These are phyloP conservation scores for Lachnellula willkommii DNA, from an alignment of 2,329 filamentous ascomycete genomes.

Conservation along the genomic window DNA sequence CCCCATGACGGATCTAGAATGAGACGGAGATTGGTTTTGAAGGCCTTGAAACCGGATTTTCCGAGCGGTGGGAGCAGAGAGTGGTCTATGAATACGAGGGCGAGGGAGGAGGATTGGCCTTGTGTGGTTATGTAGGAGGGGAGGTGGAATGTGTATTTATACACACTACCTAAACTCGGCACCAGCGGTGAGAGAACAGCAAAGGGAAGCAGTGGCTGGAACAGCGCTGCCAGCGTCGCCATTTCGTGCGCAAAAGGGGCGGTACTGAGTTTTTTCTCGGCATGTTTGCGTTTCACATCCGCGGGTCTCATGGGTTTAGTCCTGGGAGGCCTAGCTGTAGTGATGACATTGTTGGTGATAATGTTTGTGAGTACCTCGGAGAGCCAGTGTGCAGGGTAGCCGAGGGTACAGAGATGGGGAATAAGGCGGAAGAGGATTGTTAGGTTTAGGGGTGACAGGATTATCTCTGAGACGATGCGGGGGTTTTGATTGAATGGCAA, in stretches of 20 bases:
- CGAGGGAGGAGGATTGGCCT: neutral
- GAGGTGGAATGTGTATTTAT: conserved; percentile 1
- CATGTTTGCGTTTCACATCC: neutral
- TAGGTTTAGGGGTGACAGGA: conserved; percentile 8
- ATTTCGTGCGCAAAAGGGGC: conserved; percentile 11
- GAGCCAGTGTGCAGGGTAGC: conserved; percentile 19
- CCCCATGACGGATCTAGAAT: neutral
- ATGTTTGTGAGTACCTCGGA: conserved; percentile 13
- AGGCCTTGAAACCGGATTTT: too few relatives aligned
- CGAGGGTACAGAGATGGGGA: conserved; percentile 4
- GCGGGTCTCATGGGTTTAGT: neutral
- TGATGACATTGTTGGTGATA: conserved; percentile 10
- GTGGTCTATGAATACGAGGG: neutral
- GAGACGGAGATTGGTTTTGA: neutral
- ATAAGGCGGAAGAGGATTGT: conserved; percentile 11
- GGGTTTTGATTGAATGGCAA: conserved; percentile 7
- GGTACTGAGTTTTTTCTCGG: conserved; percentile 6
- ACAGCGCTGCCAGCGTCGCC: conserved; percentile 4
- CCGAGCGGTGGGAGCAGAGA: neutral
- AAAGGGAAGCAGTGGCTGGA: conserved; percentile 14
- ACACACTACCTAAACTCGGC: neutral
- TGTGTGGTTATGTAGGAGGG: neutral
- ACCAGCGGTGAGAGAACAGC: neutral
- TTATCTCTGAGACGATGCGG: neutral
- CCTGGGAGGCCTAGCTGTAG: conserved; percentile 5